These are phyloP conservation scores for Excoecaria cochinchinensis DNA, from an alignment of 345 rosid species.

Conservation along the genomic window DNA sequence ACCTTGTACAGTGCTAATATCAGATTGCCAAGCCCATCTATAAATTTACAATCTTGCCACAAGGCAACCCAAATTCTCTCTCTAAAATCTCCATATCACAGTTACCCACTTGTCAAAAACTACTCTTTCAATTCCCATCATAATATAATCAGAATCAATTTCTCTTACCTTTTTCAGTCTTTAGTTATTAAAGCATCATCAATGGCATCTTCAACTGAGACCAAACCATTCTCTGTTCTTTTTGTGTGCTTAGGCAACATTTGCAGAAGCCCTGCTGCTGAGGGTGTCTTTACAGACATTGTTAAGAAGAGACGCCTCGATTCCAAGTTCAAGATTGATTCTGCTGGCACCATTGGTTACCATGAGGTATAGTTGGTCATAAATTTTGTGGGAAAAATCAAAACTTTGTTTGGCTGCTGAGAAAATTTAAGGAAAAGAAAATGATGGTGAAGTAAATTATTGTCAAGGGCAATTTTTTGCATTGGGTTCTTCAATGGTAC, in stretches of 20 bases:
- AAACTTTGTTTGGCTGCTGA: not conserved
- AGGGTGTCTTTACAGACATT: constrained; percentile 79
- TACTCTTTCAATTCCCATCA: not conserved
- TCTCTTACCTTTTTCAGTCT: constrained; percentile 21
- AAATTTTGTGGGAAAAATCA: not conserved
- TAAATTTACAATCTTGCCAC: constrained; percentile 60
- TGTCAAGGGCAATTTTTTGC: not conserved
- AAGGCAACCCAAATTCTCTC: constrained; percentile 14
- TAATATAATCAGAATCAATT: not conserved
- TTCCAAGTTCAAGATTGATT: constrained; percentile 73
- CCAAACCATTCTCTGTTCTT: constrained; percentile 73
- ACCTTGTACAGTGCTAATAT: not conserved
- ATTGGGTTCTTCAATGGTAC: not conserved
- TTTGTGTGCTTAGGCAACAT: constrained; percentile 93
- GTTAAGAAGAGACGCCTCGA: constrained; percentile 71
- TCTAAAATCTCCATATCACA: constrained; percentile 18
- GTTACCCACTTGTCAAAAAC: constrained; percentile 25
- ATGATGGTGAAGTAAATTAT: not conserved
- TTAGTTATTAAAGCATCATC: constrained; percentile 34
- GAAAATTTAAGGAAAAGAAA: not conserved
- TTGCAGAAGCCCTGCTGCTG: constrained; percentile 97
- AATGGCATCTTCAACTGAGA: constrained; percentile 30
- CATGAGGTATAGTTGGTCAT: constrained; percentile 57
- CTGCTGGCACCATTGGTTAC: constrained; percentile 85
- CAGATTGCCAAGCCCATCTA: constrained; percentile 19